Conservation (phyloP, 2,329 filamentous ascomycete genomes). For the Aphanoascus verrucosus region DNA sequence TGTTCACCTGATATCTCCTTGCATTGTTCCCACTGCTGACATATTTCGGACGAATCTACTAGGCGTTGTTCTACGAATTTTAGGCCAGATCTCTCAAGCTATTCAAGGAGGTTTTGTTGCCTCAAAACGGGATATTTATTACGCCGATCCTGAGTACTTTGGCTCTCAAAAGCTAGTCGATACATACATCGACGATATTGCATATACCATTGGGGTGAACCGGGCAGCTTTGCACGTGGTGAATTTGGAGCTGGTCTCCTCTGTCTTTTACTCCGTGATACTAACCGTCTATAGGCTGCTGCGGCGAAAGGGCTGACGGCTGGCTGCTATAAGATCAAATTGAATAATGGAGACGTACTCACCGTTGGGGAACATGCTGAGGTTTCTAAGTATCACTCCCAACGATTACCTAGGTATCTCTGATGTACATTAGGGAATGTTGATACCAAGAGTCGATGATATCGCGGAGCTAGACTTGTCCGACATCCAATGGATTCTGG, state of each 20-base stretch:
- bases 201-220: constrained; percentile 48
- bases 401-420: not conserved
- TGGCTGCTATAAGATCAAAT: constrained; percentile 26
- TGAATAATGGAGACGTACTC: constrained; percentile 21
- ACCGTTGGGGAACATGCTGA: constrained; percentile 31
- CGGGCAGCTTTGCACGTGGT: constrained; percentile 49
- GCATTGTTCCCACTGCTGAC: not conserved
- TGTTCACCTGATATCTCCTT: not conserved
- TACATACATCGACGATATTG: constrained; percentile 50
- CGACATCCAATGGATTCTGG: constrained; percentile 46
- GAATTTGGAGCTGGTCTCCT: not conserved
- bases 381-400: constrained; percentile 19
- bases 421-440: constrained; percentile 37
- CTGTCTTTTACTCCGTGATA: not conserved
- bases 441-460: constrained; percentile 42
- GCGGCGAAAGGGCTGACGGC: constrained; percentile 36
- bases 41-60: not conserved
- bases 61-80: constrained; percentile 47
- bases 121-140: constrained; percentile 56
- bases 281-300: constrained; percentile 26
- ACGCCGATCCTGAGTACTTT: constrained; percentile 51
- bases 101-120: constrained; percentile 40
- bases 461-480: constrained; percentile 38
- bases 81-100: constrained; percentile 46
- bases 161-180: constrained; percentile 48